Percentiles rank a stretch among this genome's conserved stretches.
Evolutionary conservation across 1,284 basidiomycete genomes (phyloP).

Genomic region (Cystobasidium sp.): DNA sequence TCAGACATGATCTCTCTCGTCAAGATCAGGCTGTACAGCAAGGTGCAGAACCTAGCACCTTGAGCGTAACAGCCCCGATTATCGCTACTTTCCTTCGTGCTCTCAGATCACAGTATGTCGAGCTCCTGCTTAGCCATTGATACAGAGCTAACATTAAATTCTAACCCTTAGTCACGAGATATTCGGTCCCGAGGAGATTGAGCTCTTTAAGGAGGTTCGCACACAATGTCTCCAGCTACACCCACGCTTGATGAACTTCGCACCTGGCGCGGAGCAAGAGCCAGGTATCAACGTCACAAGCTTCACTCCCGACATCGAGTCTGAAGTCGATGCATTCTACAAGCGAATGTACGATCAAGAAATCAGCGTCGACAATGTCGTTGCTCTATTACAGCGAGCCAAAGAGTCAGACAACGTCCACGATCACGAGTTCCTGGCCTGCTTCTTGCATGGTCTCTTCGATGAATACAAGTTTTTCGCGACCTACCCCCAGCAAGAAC

Average conservation of each 20-base stretch:
- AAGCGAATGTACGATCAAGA: constrained; percentile 95
- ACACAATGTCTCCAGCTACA: constrained; percentile 94
- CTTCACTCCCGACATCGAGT: constrained; percentile 86
- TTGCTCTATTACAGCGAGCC: constrained; percentile 80
- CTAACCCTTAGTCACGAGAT: constrained; percentile 59
- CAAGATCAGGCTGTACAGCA: constrained; percentile 69
- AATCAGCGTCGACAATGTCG: constrained; percentile 91
- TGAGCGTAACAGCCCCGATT: constrained; percentile 79
- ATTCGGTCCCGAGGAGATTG: constrained; percentile 70
- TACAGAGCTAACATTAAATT: background rate
- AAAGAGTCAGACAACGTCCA: constrained; percentile 80
- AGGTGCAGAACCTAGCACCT: constrained; percentile 69
- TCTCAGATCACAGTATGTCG: constrained; percentile 73
- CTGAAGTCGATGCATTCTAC: constrained; percentile 93
- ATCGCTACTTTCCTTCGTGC: constrained; percentile 89
- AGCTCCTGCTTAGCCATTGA: background rate
- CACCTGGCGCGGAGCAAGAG: constrained; percentile 79
- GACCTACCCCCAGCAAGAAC: constrained; percentile 90
- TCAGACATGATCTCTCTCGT: constrained; percentile 79
- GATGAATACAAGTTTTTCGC: constrained; percentile 99
- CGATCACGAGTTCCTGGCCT: constrained; percentile 96
- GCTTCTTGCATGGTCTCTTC: constrained; percentile 98
- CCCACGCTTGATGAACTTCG: constrained; percentile 94
- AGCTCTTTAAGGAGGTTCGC: constrained; percentile 87
- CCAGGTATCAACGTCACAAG: constrained; percentile 88